phyloP scores from a whole-genome alignment of 208 protist species.

The Leishmania aethiopica region DNA sequence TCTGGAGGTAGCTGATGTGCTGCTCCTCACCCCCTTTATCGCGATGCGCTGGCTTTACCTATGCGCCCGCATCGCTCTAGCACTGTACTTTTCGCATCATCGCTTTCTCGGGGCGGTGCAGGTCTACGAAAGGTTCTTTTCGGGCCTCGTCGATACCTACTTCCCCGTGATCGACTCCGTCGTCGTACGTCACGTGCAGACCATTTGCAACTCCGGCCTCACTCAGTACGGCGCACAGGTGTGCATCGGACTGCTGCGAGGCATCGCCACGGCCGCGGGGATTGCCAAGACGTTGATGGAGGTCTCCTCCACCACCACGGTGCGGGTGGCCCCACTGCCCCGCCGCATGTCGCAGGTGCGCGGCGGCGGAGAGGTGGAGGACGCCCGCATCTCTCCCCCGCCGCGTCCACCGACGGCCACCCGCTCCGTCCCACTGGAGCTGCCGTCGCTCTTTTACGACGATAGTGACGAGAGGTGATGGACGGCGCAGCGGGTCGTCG shows the following conservation, averaged over 20 bases:
- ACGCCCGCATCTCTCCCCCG: neutral
- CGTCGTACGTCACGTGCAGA: constrained; percentile 55
- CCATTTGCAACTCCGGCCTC: constrained; percentile 49
- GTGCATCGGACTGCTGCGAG: constrained; percentile 32
- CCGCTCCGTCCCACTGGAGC: constrained; percentile 1
- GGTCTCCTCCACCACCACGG: constrained; percentile 30
- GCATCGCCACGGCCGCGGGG: constrained; percentile 24
- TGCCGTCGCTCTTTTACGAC: constrained; percentile 31
- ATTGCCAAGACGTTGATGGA: constrained; percentile 52
- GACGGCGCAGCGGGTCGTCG: neutral
- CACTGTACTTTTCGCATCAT: constrained; percentile 67
- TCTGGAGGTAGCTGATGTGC: constrained; percentile 52
- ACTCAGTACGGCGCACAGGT: constrained; percentile 44
- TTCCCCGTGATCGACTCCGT: constrained; percentile 51
- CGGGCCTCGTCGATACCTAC: constrained; percentile 50
- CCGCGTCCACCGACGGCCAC: constrained; percentile 1
- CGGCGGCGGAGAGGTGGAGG: neutral
- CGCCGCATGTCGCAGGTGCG: constrained; percentile 48
- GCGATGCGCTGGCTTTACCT: constrained; percentile 61
- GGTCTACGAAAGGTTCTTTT: constrained; percentile 59
- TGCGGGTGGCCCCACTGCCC: constrained; percentile 32
- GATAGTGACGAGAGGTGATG: neutral
- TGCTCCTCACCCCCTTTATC: constrained; percentile 67
- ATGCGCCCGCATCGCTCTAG: constrained; percentile 53
- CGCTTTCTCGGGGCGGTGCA: constrained; percentile 56